phyloP scores from a whole-genome alignment of 2,329 filamentous ascomycete species.

The Chrysosporium keratinophilum region DNA sequence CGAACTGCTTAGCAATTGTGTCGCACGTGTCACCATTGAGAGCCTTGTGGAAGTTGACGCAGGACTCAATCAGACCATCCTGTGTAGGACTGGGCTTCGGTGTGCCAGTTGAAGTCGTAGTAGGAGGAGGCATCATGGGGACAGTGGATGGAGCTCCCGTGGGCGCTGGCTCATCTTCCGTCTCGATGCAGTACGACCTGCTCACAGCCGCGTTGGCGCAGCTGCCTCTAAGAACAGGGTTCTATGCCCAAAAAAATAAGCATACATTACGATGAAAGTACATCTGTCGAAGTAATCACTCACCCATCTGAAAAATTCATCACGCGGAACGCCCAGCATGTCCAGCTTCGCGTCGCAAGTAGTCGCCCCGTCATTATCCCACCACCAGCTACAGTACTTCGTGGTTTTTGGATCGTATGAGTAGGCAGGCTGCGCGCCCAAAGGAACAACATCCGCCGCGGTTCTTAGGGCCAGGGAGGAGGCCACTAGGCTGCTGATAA shows the following conservation, averaged over 20 bases:
- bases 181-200: no score
- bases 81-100: not conserved
- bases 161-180: no score
- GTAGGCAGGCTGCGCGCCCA: not conserved
- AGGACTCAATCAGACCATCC: not conserved
- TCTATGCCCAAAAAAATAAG: no score
- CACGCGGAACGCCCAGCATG: not conserved
- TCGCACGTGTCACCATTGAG: slow-evolving; percentile 18
- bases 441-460: no score
- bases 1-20: slow-evolving; percentile 17
- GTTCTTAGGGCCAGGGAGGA: no score
- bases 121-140: no score
- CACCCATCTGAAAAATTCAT: not conserved
- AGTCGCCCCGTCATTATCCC: not conserved
- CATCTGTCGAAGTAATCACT: not conserved
- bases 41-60: slow-evolving; percentile 16
- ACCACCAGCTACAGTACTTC: not conserved
- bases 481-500: no score
- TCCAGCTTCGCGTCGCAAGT: not conserved
- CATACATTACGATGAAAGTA: not conserved
- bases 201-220: no score
- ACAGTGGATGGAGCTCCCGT: no score
- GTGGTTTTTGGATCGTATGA: not conserved
- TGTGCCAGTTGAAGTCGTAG: not conserved
- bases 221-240: no score